These are phyloP conservation scores for Sporisorium sorghi DNA, from an alignment of 1,284 basidiomycete genomes.

Conservation along the genomic window DNA sequence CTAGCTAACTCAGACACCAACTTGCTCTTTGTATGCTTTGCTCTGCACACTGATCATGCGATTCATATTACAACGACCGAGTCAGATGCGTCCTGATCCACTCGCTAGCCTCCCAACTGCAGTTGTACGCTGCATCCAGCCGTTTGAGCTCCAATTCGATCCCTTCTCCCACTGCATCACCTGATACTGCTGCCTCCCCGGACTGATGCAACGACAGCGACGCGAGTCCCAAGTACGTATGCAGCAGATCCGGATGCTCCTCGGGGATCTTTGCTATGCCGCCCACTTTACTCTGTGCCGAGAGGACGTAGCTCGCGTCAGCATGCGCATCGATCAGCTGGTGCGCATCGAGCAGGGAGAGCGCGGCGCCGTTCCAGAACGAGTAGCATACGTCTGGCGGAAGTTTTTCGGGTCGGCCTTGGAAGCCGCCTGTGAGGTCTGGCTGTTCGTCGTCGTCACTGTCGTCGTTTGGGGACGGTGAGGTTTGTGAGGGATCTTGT, in stretches of 20 bases:
- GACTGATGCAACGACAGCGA: slow-evolving; percentile 55
- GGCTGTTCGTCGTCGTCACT: slow-evolving; percentile 19
- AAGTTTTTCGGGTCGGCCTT: slow-evolving; percentile 52
- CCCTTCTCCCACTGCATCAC: not conserved
- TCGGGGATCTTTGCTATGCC: slow-evolving; percentile 62
- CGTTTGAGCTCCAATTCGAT: slow-evolving; percentile 26
- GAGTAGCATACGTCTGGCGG: slow-evolving; percentile 65
- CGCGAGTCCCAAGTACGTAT: slow-evolving; percentile 63
- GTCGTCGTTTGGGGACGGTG: slow-evolving; percentile 4
- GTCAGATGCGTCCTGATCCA: slow-evolving; percentile 24
- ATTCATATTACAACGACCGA: slow-evolving; percentile 2
- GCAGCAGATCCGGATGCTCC: slow-evolving; percentile 63
- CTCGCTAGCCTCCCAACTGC: slow-evolving; percentile 14
- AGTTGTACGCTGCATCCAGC: slow-evolving; percentile 32
- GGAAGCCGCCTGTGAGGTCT: slow-evolving; percentile 49
- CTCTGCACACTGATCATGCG: not conserved
- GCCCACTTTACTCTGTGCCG: slow-evolving; percentile 57
- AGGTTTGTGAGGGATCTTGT: not conserved
- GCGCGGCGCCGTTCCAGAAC: slow-evolving; percentile 66
- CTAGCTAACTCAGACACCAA: not conserved
- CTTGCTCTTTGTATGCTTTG: too few species aligned
- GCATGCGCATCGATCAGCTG: slow-evolving; percentile 37
- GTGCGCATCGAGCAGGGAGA: slow-evolving; percentile 49
- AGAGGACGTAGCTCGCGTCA: slow-evolving; percentile 57
- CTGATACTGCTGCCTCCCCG: not conserved